Base-by-base conservation (phyloP, 2,329 filamentous ascomycete species). In the Nemania abortiva region DNA sequence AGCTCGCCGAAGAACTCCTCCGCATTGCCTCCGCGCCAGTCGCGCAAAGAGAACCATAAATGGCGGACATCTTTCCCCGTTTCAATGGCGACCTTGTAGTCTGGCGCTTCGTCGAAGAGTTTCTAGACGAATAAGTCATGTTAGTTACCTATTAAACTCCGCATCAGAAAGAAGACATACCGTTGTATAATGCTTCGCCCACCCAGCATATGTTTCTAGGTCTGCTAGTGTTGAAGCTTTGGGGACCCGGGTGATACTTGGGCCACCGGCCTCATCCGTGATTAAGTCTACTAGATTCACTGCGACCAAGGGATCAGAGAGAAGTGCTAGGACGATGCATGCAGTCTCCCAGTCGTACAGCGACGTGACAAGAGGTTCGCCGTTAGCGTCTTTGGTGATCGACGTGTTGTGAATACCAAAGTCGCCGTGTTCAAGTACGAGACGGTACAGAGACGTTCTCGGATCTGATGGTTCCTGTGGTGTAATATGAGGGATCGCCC, bases 401-500 rank as follows among this genome's bases (percentile, higher is more conserved):
- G 22, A 27, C 49, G 27, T 52, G 49, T 52, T 52, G 49, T 52
- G 49, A 52, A 52, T 27, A 6, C 54, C 54, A 42, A 56, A 56
- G 10, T 56, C 54, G 31, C 54, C 54, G 34, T 56, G 54, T 1
- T 56, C 54, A n/a, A 56, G 9, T 6, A 56, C 54, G 54, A 56
- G n/a, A 5, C 34, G 54, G 15, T 56, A 39, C 2, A 56, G n/a
- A 42, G 22, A 9, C 31, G 4, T 27, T 20, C n/a, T n/a, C n/a
- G n/a, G n/a, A n/a, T n/a, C n/a, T n/a, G n/a, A n/a, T 56, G 7
- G n/a, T 42, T 13, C 31, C n/a, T 15, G 34, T 7, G 54, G 54
- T 34, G 42, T 39, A 9, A 56, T 56, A 13, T 42, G 34, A 42
- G 54, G 54, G 54, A 56, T 56, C 31, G 42, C 31, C 20, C 54